Base-by-base conservation (phyloP, 1,139 yeast genomes). In the Blastobotrys aristatus region DNA sequence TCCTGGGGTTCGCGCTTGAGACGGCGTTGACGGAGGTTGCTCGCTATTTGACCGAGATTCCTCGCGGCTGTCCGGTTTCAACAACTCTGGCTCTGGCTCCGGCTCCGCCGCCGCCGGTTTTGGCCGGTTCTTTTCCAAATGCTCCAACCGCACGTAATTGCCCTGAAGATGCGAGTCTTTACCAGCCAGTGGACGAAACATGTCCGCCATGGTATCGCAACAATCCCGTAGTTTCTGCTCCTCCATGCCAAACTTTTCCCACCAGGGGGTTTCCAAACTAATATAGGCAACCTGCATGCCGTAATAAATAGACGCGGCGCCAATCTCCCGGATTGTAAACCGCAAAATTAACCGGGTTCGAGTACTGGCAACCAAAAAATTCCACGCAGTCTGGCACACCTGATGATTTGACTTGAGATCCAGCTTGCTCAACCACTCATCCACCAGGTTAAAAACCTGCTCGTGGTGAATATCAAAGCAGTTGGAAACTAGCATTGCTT, bases 381-480 rank as follows among this genome's bases (percentile, higher is more conserved):
- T 58, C 59, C 69, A 66, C 0, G 74, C 71, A n/a, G 61, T 47
- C 33, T 59, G 57, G 33, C 62, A 57, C 10, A 69, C 51, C 5
- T 55, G 54, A 3, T 16, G 13, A n/a, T 31, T 40, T 2, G 14
- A 20, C 14, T 58, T 54, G 11, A 24, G 14, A 5, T 26, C 34
- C 40, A 64, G 54, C 38, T 60, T 55, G 21, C 51, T 51, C 26
- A 65, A 56, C 44, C 60, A 56, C n/a, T 49, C 44, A 14, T 57
- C 48, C 3, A 22, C 29, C 2, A 8, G n/a, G 7, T 34, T 10
- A 16, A 31, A 27, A 5, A 80, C 80, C 20, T 69, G 68, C 14
- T 65, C 66, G 13, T 74, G 63, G 1, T 66, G 64, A 46, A 77
- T 66, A 52, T 77, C 82, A 55, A 77, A 77, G 53, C 78, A 74